These are phyloP conservation scores for Bryopsis sp. DNA, from an alignment of 139 green algal species.

Conservation along the genomic window DNA sequence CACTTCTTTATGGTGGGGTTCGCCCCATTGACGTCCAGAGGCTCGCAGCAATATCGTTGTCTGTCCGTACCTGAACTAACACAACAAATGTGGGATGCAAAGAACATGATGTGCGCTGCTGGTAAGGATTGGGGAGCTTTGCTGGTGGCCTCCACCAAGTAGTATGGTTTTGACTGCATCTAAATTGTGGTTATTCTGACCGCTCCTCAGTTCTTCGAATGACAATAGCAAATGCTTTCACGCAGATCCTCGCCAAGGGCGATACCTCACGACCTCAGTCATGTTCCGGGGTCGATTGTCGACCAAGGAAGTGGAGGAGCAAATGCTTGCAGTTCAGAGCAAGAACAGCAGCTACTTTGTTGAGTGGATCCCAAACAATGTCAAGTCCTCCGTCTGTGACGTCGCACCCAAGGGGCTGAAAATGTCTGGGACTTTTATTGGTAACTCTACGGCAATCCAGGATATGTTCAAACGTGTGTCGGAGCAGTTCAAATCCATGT, in stretches of 20 bases:
- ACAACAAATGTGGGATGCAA: conserved; percentile 96
- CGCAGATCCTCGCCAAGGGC: conserved; percentile 92
- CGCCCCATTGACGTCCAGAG: conserved; percentile 79
- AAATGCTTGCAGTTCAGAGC: conserved; percentile 99
- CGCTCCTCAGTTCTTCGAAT: too few relatives aligned
- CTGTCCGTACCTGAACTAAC: conserved; percentile 85
- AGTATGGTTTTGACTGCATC: too few relatives aligned
- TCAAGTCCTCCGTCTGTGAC: conserved; percentile 94
- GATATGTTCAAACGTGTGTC: conserved; percentile 91
- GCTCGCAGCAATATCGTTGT: conserved; percentile 84
- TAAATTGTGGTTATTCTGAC: too few relatives aligned
- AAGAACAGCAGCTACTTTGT: conserved; percentile 99
- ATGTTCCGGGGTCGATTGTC: conserved; percentile 96
- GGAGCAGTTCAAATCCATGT: conserved; percentile 99
- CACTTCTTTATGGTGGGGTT: conserved; percentile 98
- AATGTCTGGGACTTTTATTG: conserved; percentile 95
- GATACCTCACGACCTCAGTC: conserved; percentile 95
- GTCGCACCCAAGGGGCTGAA: conserved; percentile 95
- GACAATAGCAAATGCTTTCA: too few relatives aligned
- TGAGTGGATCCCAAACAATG: conserved; percentile 99
- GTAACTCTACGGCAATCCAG: conserved; percentile 91
- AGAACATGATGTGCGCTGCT: conserved; percentile 99
- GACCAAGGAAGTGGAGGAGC: conserved; percentile 99
- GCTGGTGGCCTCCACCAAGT: too few relatives aligned
- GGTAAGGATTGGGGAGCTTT: too few relatives aligned